Base-by-base conservation (phyloP, 805 yeast genomes). In the Komagataella pseudopastoris region DNA sequence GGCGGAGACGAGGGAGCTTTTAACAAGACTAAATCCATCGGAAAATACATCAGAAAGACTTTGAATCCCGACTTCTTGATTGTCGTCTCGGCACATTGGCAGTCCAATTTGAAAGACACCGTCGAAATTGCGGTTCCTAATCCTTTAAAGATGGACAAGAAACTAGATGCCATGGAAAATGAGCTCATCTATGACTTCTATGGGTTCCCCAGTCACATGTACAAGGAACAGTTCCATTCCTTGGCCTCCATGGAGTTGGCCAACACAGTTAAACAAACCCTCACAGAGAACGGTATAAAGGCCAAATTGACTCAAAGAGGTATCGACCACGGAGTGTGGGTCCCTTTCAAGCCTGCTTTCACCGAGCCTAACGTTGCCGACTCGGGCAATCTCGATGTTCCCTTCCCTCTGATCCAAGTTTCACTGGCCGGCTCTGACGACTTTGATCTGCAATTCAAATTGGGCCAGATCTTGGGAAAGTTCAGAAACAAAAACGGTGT, bases 271-370 rank as follows among this genome's bases (percentile, higher is more conserved):
- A 66, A 69, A 24, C 58, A 67, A 2, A 62, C 71, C 2, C 65
- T 85, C 18, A 56, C 58, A 10, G 56, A 60, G 6, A 55, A 63
- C 20, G 84, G 82, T 0, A 68, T 82, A 49, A 57, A 66, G 2
- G 64, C 80, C 0, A 63, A 65, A 23, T 53, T 77, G 7, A 69
- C 75, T 0, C 61, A 66, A n/a, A 68, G 93, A 52, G 93, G 93
- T 7, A 64, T 87, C 20, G 95, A 86, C 61, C 95, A 86, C 65
- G 95, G 95, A 6, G 82, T 73, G 6, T 86, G 91, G 88, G 89
- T 83, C 5, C 91, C 91, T 1, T 71, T 82, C 53, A 80, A 83
- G 59, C 85, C 83, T 22, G 88, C 87, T 6, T 84, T 85, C 55
- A 71, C 77, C 46, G 61, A 70, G 23, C 53, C 68, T 2, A 60